Evolutionary conservation across 257 asterid species (phyloP).

Genomic region (Mentha longifolia): DNA sequence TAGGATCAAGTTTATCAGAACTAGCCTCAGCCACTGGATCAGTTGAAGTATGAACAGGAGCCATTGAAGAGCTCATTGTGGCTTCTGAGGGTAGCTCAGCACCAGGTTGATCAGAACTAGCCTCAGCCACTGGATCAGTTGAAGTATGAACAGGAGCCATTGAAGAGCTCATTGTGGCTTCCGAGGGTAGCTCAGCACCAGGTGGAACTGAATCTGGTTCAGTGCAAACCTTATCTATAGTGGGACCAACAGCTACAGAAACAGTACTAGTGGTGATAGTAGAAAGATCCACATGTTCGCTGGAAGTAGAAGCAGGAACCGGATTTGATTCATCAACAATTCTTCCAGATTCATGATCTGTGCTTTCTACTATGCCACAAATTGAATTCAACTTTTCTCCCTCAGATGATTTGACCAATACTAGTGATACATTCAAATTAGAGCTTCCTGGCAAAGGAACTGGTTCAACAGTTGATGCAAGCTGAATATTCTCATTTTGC

Average conservation of each 20-base stretch:
- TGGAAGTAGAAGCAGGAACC: conserved; percentile 25
- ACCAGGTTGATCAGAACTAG: conserved; percentile 39
- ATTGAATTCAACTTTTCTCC: neutral
- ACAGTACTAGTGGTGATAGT: conserved; percentile 28
- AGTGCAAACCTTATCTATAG: conserved; percentile 32
- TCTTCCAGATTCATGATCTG: conserved; percentile 38
- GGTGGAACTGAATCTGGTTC: conserved; percentile 41
- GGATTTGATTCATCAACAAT: conserved; percentile 25
- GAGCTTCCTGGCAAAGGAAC: conserved; percentile 19
- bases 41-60: conserved; percentile 31
- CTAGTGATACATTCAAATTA: conserved; percentile 25
- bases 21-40: conserved; percentile 38
- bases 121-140: conserved; percentile 37
- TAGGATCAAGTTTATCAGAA: conserved; percentile 42
- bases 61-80: neutral
- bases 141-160: conserved; percentile 30
- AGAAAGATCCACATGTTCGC: conserved; percentile 16
- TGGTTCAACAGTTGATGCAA: conserved; percentile 32
- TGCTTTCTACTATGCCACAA: conserved; percentile 30
- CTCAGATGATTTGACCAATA: conserved; percentile 15
- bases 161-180: conserved; percentile 4
- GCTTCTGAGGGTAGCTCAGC: conserved; percentile 32
- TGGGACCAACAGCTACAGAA: conserved; percentile 39
- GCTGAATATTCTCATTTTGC: conserved; percentile 24
- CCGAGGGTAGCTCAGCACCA: conserved; percentile 35